These are phyloP conservation scores for Phytophthora colocasiae DNA, from an alignment of 352 stramenopile species.

Conservation along the genomic window DNA sequence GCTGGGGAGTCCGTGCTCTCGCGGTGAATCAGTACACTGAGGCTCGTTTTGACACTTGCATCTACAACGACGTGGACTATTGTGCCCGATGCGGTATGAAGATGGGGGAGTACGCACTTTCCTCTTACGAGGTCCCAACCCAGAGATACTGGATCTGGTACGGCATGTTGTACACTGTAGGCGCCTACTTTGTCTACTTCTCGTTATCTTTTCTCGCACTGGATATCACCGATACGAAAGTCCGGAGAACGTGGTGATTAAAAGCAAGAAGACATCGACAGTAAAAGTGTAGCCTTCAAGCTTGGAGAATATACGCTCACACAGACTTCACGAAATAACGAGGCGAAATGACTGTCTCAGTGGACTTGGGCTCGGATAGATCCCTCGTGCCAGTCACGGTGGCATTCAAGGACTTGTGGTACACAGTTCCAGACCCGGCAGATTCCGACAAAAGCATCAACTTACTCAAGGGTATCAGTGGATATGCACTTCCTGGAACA, in stretches of 20 bases:
- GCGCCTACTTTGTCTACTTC: slow-evolving; percentile 20
- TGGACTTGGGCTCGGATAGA: not conserved
- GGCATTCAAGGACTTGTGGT: slow-evolving; percentile 25
- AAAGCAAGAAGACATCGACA: not conserved
- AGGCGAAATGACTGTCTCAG: not conserved
- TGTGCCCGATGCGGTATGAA: slow-evolving; percentile 30
- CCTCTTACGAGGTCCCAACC: slow-evolving; percentile 23
- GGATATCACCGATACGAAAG: slow-evolving; percentile 28
- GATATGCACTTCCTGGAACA: slow-evolving; percentile 14
- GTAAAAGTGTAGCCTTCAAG: not conserved
- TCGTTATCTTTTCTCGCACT: slow-evolving; percentile 20
- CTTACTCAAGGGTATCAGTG: slow-evolving; percentile 24
- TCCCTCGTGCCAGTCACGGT: slow-evolving; percentile 10
- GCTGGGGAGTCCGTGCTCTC: slow-evolving; percentile 25
- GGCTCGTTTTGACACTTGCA: slow-evolving; percentile 28
- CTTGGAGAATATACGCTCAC: slow-evolving; percentile 7
- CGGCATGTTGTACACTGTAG: slow-evolving; percentile 11
- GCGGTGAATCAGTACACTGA: slow-evolving; percentile 38
- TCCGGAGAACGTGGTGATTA: slow-evolving; percentile 12
- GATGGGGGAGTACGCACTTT: slow-evolving; percentile 26
- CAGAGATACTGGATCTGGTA: slow-evolving; percentile 32
- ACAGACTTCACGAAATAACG: slow-evolving; percentile 4
- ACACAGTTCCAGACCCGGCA: slow-evolving; percentile 14
- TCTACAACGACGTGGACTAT: slow-evolving; percentile 39
- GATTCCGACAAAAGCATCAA: slow-evolving; percentile 17